Evolutionary conservation across 306 rosid species (phyloP).

Genomic region (cucumber (Cucumis sativus)): Cucumber_9930_V3 NC_026655.2:23907001-23907500

Average conservation of each 20-base stretch:
- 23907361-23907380: too few species aligned
- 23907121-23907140: background rate
- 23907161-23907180: background rate
- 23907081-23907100: background rate
- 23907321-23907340: background rate
- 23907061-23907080: background rate
- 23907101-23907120: constrained; percentile 4
- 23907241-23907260: background rate
- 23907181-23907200: background rate
- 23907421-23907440: background rate
- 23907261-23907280: background rate
- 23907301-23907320: background rate
- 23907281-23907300: background rate
- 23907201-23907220: background rate
- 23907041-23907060: background rate
- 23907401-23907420: background rate
- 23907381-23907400: background rate
- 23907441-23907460: background rate
- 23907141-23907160: background rate
- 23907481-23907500: background rate
- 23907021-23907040: background rate
- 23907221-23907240: too few species aligned
- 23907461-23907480: background rate
- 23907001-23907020: background rate
- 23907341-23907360: background rate